These are phyloP conservation scores for Arctostaphylos glauca DNA, from an alignment of 148 eudicot genomes.

Conservation along the genomic window DNA sequence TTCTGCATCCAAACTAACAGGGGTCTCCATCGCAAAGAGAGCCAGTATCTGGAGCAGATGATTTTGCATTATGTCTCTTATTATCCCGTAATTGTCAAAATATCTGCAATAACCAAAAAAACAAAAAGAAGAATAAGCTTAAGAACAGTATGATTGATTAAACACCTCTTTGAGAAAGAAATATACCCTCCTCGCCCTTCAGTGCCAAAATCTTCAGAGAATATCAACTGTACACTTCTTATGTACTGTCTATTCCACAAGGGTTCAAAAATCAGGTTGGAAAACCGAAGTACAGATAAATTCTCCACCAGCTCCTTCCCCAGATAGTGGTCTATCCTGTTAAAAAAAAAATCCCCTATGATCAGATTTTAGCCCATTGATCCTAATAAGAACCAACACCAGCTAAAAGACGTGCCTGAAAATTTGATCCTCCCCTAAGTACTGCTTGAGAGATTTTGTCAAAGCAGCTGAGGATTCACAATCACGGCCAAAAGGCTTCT, in stretches of 20 bases:
- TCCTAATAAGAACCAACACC: neutral
- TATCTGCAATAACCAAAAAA: slow-evolving; percentile 46
- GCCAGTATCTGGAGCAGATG: slow-evolving; percentile 96
- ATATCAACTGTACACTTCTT: slow-evolving; percentile 86
- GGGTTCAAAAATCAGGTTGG: slow-evolving; percentile 95
- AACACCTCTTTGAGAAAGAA: slow-evolving; percentile 7
- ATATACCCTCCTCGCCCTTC: slow-evolving; percentile 99
- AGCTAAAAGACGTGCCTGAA: slow-evolving; percentile 51
- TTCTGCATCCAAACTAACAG: slow-evolving; percentile 95
- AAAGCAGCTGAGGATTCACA: slow-evolving; percentile 94
- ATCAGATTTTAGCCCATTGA: neutral
- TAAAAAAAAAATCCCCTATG: neutral
- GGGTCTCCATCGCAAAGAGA: slow-evolving; percentile 98
- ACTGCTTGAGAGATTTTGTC: slow-evolving; percentile 77
- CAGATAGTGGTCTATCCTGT: slow-evolving; percentile 96
- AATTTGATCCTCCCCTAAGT: slow-evolving; percentile 87
- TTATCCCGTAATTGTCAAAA: slow-evolving; percentile 88
- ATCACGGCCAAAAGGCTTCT: slow-evolving; percentile 99
- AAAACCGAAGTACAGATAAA: slow-evolving; percentile 93
- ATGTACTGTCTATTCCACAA: slow-evolving; percentile 98
- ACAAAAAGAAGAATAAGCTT: slow-evolving; percentile 18
- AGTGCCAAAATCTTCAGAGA: slow-evolving; percentile 98
- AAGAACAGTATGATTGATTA: slow-evolving; percentile 1
- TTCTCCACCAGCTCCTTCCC: slow-evolving; percentile 98
- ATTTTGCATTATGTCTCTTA: slow-evolving; percentile 97